A percentile compares a stretch with the other conserved stretches of the same genome.
phyloP scores from a whole-genome alignment of 108 stramenopile species.

The Cylindrotheca fusiformis region DNA sequence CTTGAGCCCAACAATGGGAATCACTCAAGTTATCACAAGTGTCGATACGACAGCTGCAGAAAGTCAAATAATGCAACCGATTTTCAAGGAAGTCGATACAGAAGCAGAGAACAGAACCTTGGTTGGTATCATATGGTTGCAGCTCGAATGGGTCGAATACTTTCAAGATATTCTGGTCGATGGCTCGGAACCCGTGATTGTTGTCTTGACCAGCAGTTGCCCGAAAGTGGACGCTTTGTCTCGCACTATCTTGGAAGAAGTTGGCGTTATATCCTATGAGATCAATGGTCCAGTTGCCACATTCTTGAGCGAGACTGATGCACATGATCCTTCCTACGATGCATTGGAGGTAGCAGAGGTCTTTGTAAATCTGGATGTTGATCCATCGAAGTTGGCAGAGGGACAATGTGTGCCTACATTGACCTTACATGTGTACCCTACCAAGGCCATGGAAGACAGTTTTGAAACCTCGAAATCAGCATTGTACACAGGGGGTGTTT shows the following conservation, averaged over 20 bases:
- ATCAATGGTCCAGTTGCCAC: constrained; percentile 6
- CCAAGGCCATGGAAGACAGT: background rate
- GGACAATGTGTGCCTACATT: background rate
- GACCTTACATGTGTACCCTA: constrained; percentile 6
- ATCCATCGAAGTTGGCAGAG: background rate
- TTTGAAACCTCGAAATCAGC: background rate
- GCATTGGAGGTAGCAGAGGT: background rate
- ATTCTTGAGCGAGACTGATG: background rate
- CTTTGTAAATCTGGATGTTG: background rate
- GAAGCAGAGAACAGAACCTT: background rate
- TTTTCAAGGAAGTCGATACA: background rate
- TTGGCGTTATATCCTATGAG: background rate
- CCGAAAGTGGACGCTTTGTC: background rate
- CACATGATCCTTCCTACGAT: constrained; percentile 10
- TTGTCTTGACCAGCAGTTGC: constrained; percentile 4
- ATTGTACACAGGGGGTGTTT: constrained; percentile 2
- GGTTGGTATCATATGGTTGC: background rate
- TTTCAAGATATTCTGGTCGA: constrained; percentile 2
- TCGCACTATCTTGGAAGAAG: background rate
- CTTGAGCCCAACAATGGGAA: background rate
- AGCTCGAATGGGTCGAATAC: background rate
- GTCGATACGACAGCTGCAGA: background rate
- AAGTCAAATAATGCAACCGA: background rate
- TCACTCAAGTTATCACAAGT: background rate
- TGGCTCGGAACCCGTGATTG: background rate